Conservation (phyloP, 78 protist genomes). For the Speleostelium caveatum region DNA sequence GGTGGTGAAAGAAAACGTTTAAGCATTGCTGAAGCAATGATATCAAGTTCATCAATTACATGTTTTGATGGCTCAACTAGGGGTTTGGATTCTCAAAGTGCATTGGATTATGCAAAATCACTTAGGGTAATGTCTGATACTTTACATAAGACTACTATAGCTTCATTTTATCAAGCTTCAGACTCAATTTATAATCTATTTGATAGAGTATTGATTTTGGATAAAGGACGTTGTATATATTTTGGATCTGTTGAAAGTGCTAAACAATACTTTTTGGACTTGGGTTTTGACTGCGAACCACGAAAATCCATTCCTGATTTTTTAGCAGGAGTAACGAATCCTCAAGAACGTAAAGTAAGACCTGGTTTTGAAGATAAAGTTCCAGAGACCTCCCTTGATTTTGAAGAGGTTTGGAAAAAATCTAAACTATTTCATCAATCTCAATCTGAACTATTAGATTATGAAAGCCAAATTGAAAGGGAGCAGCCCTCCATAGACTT, state of each 20-base stretch:
- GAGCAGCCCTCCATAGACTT: conserved; percentile 60
- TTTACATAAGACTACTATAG: conserved; percentile 57
- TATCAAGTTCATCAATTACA: conserved; percentile 10
- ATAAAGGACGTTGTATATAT: conserved; percentile 75
- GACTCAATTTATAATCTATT: conserved; percentile 66
- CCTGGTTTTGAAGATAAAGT: conserved; percentile 53
- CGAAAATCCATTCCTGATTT: conserved; percentile 72
- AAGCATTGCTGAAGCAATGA: conserved; percentile 29
- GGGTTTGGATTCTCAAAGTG: conserved; percentile 50
- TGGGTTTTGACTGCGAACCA: conserved; percentile 79
- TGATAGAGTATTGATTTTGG: conserved; percentile 67
- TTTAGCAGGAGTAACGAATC: conserved; percentile 77
- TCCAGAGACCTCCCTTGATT: conserved; percentile 60
- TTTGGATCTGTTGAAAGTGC: conserved; percentile 63
- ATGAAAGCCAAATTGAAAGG: conserved; percentile 16
- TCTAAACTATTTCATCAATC: conserved; percentile 18
- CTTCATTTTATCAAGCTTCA: conserved; percentile 75
- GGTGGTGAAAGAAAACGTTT: conserved; percentile 70
- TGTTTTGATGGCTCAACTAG: conserved; percentile 49
- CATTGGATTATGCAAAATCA: conserved; percentile 63
- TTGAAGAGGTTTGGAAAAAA: conserved; percentile 33
- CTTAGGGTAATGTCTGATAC: conserved; percentile 28
- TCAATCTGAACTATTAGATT: background rate
- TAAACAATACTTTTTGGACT: conserved; percentile 63
- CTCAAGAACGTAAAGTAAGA: conserved; percentile 63